phyloP scores from a whole-genome alignment of 495 filamentous ascomycete species.

The Trichocladium antarcticum region DNA sequence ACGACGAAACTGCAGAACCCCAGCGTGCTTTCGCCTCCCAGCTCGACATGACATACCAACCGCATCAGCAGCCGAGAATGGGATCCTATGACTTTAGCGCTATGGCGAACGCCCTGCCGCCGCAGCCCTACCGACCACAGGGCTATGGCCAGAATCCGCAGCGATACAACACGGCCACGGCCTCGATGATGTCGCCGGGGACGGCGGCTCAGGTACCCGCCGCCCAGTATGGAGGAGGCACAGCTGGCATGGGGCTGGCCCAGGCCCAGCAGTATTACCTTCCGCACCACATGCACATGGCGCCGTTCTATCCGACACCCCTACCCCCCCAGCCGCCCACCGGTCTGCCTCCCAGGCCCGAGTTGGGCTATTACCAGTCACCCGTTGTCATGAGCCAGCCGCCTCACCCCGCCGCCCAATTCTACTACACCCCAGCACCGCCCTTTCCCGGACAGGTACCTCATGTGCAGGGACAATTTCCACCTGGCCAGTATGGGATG shows the following conservation, averaged over 20 bases:
- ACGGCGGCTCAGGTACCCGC: conserved; percentile 31
- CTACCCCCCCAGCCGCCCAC: conserved; percentile 25
- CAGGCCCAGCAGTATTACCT: conserved; percentile 32
- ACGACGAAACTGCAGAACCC: conserved; percentile 23
- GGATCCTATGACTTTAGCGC: conserved; percentile 33
- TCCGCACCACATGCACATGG: conserved; percentile 31
- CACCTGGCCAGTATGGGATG: conserved; percentile 23
- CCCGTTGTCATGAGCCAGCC: conserved; percentile 30
- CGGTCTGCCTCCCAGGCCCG: conserved; percentile 23
- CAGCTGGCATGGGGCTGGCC: conserved; percentile 15
- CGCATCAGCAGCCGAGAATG: no score
- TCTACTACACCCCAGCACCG: conserved; percentile 30
- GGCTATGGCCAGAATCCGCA: conserved; percentile 29
- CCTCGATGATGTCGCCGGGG: conserved; percentile 18
- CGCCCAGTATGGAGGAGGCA: conserved; percentile 33
- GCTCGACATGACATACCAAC: conserved; percentile 29
- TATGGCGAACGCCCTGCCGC: conserved; percentile 33
- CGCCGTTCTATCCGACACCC: conserved; percentile 29
- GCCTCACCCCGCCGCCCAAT: conserved; percentile 23
- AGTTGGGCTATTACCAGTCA: conserved; percentile 30
- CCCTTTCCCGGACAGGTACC: conserved; percentile 24
- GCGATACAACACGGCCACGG: conserved; percentile 28
- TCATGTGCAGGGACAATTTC: conserved; percentile 21
- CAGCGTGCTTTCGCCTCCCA: conserved; percentile 30
- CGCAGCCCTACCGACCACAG: conserved; percentile 24